Percentiles rank a stretch among this genome's conserved stretches.
phyloP scores from a whole-genome alignment of 2,329 filamentous ascomycete genomes.

The Claviceps paspali region DNA sequence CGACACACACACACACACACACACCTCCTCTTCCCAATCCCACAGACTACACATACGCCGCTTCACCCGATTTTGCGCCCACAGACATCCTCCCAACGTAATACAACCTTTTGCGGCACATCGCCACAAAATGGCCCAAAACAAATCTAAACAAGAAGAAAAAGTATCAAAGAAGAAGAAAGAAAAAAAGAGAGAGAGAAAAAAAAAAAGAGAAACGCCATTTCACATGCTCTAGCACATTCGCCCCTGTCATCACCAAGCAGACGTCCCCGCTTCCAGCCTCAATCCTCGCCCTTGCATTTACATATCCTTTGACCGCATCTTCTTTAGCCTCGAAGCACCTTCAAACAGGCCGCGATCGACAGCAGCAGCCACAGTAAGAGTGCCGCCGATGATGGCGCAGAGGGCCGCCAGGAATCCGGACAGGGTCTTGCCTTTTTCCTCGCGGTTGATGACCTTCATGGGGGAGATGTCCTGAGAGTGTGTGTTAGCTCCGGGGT shows the following conservation, averaged over 20 bases:
- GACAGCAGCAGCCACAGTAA: slow-evolving; percentile 88
- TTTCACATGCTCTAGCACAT: slow-evolving; percentile 1
- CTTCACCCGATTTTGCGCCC: no score
- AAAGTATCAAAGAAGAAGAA: no score
- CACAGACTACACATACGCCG: not conserved
- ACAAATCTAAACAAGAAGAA: not conserved
- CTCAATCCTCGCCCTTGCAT: no score
- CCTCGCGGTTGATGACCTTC: slow-evolving; percentile 97
- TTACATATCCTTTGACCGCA: slow-evolving; percentile 50
- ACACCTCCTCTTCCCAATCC: no score
- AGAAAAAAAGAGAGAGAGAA: no score
- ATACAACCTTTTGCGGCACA: not conserved
- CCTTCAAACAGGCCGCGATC: slow-evolving; percentile 90
- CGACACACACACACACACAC: no score
- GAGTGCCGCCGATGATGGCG: slow-evolving; percentile 82
- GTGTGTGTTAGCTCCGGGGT: no score
- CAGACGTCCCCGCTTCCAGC: no score
- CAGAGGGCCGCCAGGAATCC: slow-evolving; percentile 90
- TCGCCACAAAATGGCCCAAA: not conserved
- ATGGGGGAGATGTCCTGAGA: slow-evolving; percentile 88
- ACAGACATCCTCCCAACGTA: no score
- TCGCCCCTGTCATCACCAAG: no score
- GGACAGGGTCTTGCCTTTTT: slow-evolving; percentile 73
- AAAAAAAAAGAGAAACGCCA: slow-evolving; percentile 2
- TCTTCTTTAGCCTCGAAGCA: slow-evolving; percentile 68